Evolutionary conservation across 768 basidiomycete genomes (phyloP), one percentile per base, ranked within the genome.

Genomic region (Pulveroboletus sp.): DNA sequence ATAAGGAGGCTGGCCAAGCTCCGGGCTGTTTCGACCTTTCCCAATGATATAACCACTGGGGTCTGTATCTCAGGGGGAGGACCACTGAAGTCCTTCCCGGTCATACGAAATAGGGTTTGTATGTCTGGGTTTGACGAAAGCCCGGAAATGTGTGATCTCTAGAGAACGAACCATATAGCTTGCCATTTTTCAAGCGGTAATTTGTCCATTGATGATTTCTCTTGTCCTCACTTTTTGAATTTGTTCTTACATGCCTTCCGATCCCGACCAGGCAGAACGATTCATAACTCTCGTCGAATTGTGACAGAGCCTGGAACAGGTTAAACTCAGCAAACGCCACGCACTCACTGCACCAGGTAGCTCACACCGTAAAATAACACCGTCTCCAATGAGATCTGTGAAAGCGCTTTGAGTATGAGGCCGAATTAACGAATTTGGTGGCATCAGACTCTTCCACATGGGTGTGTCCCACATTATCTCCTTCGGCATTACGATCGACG

Each of bases 201-300:
- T 83, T 85, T 48, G 94, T 87, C 40, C 85, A 75, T 16, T 75
- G 77, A 24, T 82, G 76, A 63, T 94, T 85, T 63, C 80, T 82
- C 69, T 79, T 89, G 64, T 94, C 92, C 65, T 95, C 94, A 0
- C 83, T 77, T 59, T n/a, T 90, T 94, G 73, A 93, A 95, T 63
- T 95, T 95, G 66, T 90, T 87, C 68, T 91, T 93, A 67, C 94
- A 92, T 23, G 92, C 85, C 61, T 87, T 90, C 17, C 93, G 78
- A 60, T 91, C 88, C 14, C 93, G 84, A 16, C 86, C 85, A 34
- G 90, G 90, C 17, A 95, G 75, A 12, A 93, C 76, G 57, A 77
- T 64, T 94, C 92, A 60, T 94, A 95, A 58, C 94, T 93, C 65
- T 93, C 89, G 29, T 91, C 91, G 56, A 91, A 93, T 62, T 93